These are phyloP conservation scores for Pisolithus thermaeus DNA, from an alignment of 1,284 basidiomycete genomes.

Conservation along the genomic window DNA sequence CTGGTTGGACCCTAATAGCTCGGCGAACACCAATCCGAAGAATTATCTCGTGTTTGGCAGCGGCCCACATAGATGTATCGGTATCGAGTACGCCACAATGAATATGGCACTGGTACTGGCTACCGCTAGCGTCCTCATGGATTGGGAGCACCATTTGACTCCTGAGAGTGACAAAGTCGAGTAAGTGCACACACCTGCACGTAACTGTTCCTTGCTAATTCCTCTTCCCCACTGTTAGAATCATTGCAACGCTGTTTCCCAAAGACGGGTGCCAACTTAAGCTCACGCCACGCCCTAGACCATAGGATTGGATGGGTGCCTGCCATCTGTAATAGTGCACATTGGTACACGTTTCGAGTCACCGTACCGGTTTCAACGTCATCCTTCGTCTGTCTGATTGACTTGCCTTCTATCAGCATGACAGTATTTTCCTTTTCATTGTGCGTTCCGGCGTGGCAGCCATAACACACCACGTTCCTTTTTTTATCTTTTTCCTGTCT, in stretches of 20 bases:
- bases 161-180: conserved; percentile 77
- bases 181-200: conserved; percentile 40
- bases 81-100: conserved; percentile 88
- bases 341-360: too few relatives aligned
- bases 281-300: conserved; percentile 52
- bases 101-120: conserved; percentile 87
- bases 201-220: conserved; percentile 1
- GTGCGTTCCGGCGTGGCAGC: too few relatives aligned
- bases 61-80: conserved; percentile 93
- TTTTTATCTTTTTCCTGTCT: too few relatives aligned
- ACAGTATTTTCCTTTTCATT: too few relatives aligned
- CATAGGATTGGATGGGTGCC: conserved; percentile 11
- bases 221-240: conserved; percentile 36
- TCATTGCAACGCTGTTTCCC: conserved; percentile 94
- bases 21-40: conserved; percentile 82
- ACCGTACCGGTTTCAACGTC: too few relatives aligned
- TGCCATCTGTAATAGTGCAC: too few relatives aligned
- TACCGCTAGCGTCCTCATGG: conserved; percentile 75
- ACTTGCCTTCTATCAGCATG: too few relatives aligned
- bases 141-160: conserved; percentile 88
- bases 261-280: conserved; percentile 86
- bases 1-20: conserved; percentile 82
- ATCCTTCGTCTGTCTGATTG: too few relatives aligned
- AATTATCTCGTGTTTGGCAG: conserved; percentile 96
- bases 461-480: too few relatives aligned